Evolutionary conservation across 2,329 filamentous ascomycete species (phyloP), one percentile per base, ranked within the genome.

Genomic region (Ophiostoma pallidulum): DNA sequence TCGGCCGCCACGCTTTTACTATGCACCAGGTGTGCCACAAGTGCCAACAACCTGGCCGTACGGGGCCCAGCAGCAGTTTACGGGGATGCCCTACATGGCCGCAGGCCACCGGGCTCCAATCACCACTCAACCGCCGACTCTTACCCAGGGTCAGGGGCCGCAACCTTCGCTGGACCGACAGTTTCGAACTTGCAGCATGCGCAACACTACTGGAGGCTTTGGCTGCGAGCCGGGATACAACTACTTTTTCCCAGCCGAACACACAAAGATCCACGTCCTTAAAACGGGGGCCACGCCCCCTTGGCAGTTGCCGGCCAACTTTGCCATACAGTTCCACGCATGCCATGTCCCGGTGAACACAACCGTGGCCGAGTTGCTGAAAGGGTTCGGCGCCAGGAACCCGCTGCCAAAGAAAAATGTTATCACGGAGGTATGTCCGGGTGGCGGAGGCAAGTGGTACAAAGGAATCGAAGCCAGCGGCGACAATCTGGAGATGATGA

Each of bases 211-310:
- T 0, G 75, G 78, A 38, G 76, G 76, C 19, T 66, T 72, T 1
- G 75, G 77, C 35, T 73, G 73, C 51, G 78, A 81, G 55, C 75
- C 74, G 0, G 79, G 77, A 2, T 82, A 80, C 64, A 77, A 78
- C 63, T 78, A 80, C 61, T 72, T 80, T 57, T 82, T 80, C 62
- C 71, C 75, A 0, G 56, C 64, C 0, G 68, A 75, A 52, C 75
- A 81, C 59, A 77, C 75, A 26, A 80, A 77, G 53, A 64, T 81
- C 7, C 76, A 81, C 54, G 66, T 82, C 3, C 69, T 83, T 60
- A 72, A 71, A 53, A 68, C 70, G 8, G 56, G 57, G 1, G 45
- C 62, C 14, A 66, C 59, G 0, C 66, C 73, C 0, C 78, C 78
- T 0, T 82, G 78, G 78, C 68, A 73, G 53, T 59, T 71, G 7